phyloP scores from a whole-genome alignment of 352 stramenopile genomes.

The Saprolegnia parasitica region DNA sequence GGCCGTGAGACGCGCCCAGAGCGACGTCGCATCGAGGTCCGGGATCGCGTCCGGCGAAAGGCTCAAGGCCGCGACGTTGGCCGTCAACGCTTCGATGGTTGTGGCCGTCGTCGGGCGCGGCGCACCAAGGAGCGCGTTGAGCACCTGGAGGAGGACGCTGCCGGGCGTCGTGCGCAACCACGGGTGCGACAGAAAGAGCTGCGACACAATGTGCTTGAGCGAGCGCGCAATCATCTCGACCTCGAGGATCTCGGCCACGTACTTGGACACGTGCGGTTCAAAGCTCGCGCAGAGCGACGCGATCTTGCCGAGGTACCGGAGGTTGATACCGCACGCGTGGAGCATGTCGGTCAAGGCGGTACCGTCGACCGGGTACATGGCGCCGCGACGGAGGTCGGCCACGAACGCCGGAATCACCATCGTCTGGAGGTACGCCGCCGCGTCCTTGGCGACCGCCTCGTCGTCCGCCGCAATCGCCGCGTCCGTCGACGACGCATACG shows the following conservation, averaged over 20 bases:
- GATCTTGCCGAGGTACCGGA: constrained; percentile 92
- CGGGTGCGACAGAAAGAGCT: constrained; percentile 61
- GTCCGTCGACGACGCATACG: constrained; percentile 76
- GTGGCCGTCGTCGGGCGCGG: constrained; percentile 26
- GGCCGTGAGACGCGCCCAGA: constrained; percentile 57
- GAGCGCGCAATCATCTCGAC: constrained; percentile 94
- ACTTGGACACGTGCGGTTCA: constrained; percentile 87
- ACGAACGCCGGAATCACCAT: constrained; percentile 85
- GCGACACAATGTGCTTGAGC: constrained; percentile 80
- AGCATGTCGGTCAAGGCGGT: constrained; percentile 90
- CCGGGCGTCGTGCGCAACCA: constrained; percentile 62
- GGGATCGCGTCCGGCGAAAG: constrained; percentile 18
- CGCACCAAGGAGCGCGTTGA: constrained; percentile 81
- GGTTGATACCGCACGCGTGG: constrained; percentile 95
- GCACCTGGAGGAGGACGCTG: constrained; percentile 64
- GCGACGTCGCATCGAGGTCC: constrained; percentile 37
- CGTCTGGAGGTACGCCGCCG: constrained; percentile 77
- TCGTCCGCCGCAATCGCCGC: constrained; percentile 58
- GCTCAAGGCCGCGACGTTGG: constrained; percentile 12
- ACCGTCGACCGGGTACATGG: constrained; percentile 85
- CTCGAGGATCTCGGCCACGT: constrained; percentile 92
- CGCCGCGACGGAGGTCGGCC: constrained; percentile 70
- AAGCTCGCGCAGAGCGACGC: constrained; percentile 85
- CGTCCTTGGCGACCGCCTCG: constrained; percentile 62
- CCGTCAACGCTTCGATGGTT: constrained; percentile 17